Percentiles rank a stretch among this genome's conserved stretches.
Evolutionary conservation across 1,284 basidiomycete genomes (phyloP).

Genomic region (Irpex rosettiformis): DNA sequence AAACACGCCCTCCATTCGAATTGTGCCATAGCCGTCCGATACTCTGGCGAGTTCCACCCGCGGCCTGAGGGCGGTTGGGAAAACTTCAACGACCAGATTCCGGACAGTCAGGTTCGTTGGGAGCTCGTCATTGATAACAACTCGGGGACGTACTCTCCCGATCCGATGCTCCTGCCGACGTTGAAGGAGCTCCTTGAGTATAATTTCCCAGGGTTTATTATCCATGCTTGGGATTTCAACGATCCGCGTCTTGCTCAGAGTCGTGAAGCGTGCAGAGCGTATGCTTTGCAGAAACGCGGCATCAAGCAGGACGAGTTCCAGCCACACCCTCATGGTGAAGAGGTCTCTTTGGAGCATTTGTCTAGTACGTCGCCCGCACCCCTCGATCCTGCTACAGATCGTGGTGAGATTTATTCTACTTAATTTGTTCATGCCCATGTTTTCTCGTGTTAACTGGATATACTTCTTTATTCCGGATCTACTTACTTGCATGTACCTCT

Average conservation of each 20-base stretch:
- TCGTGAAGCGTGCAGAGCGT: constrained; percentile 60
- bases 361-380: not conserved
- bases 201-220: constrained; percentile 65
- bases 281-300: constrained; percentile 55
- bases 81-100: constrained; percentile 48
- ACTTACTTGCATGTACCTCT: not conserved
- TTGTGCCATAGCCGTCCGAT: constrained; percentile 50
- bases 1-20: constrained; percentile 50
- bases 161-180: constrained; percentile 49
- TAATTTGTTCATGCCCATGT: not conserved
- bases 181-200: constrained; percentile 56
- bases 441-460: not conserved
- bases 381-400: not conserved
- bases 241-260: constrained; percentile 59
- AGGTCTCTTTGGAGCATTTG: constrained; percentile 20
- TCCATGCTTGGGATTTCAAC: constrained; percentile 53
- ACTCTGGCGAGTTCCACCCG: constrained; percentile 77
- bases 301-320: constrained; percentile 55
- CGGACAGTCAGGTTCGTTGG: constrained; percentile 58
- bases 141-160: constrained; percentile 71
- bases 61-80: constrained; percentile 68
- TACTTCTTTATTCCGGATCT: not conserved
- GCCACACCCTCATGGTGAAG: constrained; percentile 52
- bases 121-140: constrained; percentile 78
- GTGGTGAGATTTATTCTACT: not conserved